phyloP scores from a whole-genome alignment of 495 filamentous ascomycete species.

The Penicillium roqueforti region DNA sequence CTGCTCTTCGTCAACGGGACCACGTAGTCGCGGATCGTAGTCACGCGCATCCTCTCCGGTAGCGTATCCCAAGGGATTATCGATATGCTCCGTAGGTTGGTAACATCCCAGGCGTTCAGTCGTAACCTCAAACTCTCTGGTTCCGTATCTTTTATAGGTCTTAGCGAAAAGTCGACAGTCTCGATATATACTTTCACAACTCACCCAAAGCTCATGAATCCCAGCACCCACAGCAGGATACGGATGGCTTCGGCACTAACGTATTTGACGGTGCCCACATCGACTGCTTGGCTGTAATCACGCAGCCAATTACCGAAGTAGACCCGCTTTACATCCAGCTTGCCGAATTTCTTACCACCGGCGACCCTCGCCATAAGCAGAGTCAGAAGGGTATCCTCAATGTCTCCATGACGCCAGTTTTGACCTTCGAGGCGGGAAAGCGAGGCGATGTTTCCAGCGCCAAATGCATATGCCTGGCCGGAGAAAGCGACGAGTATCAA shows the following conservation, averaged over 20 bases:
- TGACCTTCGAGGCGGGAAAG: conserved; percentile 74
- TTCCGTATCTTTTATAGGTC: conserved; percentile 59
- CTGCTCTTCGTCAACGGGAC: conserved; percentile 70
- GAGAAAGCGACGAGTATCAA: conserved; percentile 57
- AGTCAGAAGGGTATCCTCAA: conserved; percentile 80
- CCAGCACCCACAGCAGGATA: conserved; percentile 64
- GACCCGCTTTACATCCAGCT: conserved; percentile 79
- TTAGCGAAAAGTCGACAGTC: conserved; percentile 42
- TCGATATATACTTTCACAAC: background rate
- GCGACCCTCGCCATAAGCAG: conserved; percentile 70
- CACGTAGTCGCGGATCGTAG: conserved; percentile 74
- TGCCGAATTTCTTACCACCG: conserved; percentile 81
- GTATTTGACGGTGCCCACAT: conserved; percentile 83
- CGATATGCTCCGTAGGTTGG: conserved; percentile 82
- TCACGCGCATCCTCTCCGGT: conserved; percentile 81
- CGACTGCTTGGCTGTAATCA: conserved; percentile 63
- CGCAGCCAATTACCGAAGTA: conserved; percentile 92
- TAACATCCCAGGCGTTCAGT: conserved; percentile 84
- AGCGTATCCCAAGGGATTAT: conserved; percentile 74
- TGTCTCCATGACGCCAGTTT: conserved; percentile 89
- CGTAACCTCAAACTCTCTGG: conserved; percentile 87
- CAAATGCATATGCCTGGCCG: conserved; percentile 70
- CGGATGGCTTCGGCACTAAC: conserved; percentile 87
- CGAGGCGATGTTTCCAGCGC: conserved; percentile 79
- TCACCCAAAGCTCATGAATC: conserved; percentile 54